These are phyloP conservation scores for Dillenia suffruticosa DNA, from an alignment of 164 flowering plant species.

Conservation along the genomic window DNA sequence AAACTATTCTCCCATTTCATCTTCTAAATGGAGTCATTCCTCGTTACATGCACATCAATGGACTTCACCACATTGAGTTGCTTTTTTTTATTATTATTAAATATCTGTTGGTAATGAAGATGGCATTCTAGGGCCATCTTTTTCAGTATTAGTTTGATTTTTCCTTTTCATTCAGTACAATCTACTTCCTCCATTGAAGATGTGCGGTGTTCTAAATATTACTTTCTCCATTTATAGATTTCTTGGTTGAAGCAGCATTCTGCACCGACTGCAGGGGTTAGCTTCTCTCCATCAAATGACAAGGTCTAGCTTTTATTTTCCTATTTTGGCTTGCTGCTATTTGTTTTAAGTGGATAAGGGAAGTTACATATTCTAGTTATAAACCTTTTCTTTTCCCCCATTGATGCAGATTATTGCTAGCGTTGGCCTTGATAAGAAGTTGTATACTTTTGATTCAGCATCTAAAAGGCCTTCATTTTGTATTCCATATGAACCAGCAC, in stretches of 20 bases:
- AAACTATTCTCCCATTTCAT: no score
- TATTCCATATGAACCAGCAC: constrained; percentile 70
- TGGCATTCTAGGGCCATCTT: not conserved
- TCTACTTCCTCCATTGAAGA: not conserved
- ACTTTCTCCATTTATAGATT: constrained; percentile 32
- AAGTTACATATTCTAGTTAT: not conserved
- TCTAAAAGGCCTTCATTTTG: constrained; percentile 58
- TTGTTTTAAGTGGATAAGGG: not conserved
- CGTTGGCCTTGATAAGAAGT: constrained; percentile 89
- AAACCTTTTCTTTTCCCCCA: not conserved
- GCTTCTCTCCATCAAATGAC: constrained; percentile 94
- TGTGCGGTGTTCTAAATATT: not conserved
- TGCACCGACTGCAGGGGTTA: constrained; percentile 90
- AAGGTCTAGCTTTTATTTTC: constrained; percentile 47
- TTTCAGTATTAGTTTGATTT: not conserved
- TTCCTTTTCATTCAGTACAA: no score
- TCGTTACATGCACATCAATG: no score
- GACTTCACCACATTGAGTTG: no score
- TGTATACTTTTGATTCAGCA: constrained; percentile 79
- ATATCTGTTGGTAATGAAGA: not conserved
- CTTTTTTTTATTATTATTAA: not conserved
- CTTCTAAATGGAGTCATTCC: no score
- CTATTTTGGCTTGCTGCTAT: not conserved
- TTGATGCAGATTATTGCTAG: constrained; percentile 63
- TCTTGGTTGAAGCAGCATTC: constrained; percentile 98